Base-by-base conservation (phyloP, 176 grass and related monocot species). In the Poa pratensis region DNA sequence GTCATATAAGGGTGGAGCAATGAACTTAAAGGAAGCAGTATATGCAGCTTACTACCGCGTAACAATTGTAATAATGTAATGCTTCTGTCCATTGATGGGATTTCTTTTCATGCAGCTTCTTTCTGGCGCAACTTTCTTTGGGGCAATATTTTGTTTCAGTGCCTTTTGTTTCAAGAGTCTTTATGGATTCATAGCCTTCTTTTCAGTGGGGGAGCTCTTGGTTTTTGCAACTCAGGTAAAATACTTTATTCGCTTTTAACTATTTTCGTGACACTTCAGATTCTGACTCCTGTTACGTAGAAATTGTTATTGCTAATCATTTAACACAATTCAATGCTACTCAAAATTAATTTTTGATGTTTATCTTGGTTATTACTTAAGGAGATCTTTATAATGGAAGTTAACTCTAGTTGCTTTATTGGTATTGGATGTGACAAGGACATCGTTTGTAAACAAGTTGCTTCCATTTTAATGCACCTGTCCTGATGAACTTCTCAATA, bases 91-190 rank as follows among this genome's bases (percentile, higher is more conserved):
- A 20, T 69, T 82, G 66, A 80, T 61, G 19, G 19, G 35, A 69
- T 43, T 81, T 82, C n/a, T 73, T 79, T 75, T 62, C 24, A 19
- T 84, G 84, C 80, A 99, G 96, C 88, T 99, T 92, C 91, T 99
- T 78, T 92, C 96, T 88, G 86, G 81, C 19, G 91, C 93, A 19
- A 99, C 96, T 68, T 92, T 99, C 89, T 19, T 99, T 1, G 96
- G 96, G 79, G 96, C 91, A 53, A 88, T 96, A 92, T 99, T 94
- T 90, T 99, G 96, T 89, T 99, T 99, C 58, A 40, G 90, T 35
- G 91, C 96, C 42, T 99, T 99, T 88, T 99, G 96, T 86, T 99
- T 99, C 88, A 96, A 86, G 87, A 99, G 93, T 89, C 96, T 99
- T 26, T 99, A 92, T 77, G 96, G 96, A 73, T 99, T 96, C 85